A percentile compares a stretch with the other conserved stretches of the same genome.
phyloP scores from a whole-genome alignment of 495 filamentous ascomycete genomes.

The Cercophora sp. region DNA sequence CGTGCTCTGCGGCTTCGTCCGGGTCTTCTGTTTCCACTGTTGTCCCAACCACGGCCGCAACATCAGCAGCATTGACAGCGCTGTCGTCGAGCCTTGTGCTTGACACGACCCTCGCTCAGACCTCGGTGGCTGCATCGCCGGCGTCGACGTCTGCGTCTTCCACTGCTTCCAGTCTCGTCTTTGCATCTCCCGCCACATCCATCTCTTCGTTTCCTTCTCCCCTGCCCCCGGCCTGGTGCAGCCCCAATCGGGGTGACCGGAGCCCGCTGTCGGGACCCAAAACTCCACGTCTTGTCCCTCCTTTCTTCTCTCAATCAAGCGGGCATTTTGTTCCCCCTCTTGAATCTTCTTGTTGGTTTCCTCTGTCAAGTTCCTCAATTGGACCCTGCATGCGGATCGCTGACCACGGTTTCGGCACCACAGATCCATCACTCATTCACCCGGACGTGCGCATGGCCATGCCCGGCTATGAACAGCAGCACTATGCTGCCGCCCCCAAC shows the following conservation, averaged over 20 bases:
- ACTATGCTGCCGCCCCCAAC: slow-evolving; percentile 35
- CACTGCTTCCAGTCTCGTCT: slow-evolving; percentile 33
- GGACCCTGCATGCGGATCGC: slow-evolving; percentile 16
- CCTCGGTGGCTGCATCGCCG: slow-evolving; percentile 28
- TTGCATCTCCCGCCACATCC: slow-evolving; percentile 48
- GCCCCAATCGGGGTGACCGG: slow-evolving; percentile 20
- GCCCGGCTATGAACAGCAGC: slow-evolving; percentile 38
- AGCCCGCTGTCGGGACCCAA: slow-evolving; percentile 21
- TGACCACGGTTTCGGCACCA: slow-evolving; percentile 25
- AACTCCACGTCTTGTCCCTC: slow-evolving; percentile 27
- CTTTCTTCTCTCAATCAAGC: slow-evolving; percentile 55
- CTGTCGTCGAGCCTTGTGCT: slow-evolving; percentile 22
- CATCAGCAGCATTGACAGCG: too few species aligned
- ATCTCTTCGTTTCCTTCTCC: slow-evolving; percentile 44
- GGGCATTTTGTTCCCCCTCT: slow-evolving; percentile 58
- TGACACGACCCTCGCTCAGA: slow-evolving; percentile 32
- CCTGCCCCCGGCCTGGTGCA: slow-evolving; percentile 27
- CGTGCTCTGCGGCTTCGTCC: slow-evolving; percentile 30
- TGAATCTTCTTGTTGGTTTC: slow-evolving; percentile 61
- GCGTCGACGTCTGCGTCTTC: slow-evolving; percentile 18
- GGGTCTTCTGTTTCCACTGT: slow-evolving; percentile 31
- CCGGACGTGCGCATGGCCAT: slow-evolving; percentile 47
- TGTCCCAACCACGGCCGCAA: too few species aligned
- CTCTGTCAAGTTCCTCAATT: slow-evolving; percentile 29
- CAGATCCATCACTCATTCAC: slow-evolving; percentile 49